Evolutionary conservation across 495 filamentous ascomycete species (phyloP), one percentile per base, ranked within the genome.

Genomic region (Penicillium parvum): DNA sequence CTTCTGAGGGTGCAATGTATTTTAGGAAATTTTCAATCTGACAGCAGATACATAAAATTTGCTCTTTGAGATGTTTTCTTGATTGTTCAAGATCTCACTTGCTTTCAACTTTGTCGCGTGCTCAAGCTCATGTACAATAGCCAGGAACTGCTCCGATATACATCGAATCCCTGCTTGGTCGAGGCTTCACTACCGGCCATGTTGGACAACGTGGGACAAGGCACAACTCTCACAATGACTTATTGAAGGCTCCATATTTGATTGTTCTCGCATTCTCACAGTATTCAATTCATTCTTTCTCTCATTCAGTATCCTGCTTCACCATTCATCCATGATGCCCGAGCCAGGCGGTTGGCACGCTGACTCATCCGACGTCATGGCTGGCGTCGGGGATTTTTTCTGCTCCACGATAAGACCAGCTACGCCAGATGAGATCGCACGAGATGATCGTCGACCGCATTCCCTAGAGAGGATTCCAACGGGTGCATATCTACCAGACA

Each of bases 281-380:
- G n/a, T n/a, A n/a, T n/a, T n/a, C n/a, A n/a, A n/a, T n/a, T n/a
- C n/a, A n/a, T n/a, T n/a, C n/a, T n/a, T n/a, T n/a, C n/a, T n/a
- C n/a, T n/a, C n/a, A n/a, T n/a, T n/a, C 19, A 20, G 6, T 12
- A 9, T 12, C 5, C 3, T 25, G 34, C 2, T 18, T 22, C 10
- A 3, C 36, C 8, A 38, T 20, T 23, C 5, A 26, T 26, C 14
- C 15, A n/a, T 14, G 20, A 26, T 42, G 20, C 33, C 21, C 11
- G 36, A 40, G 29, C 30, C 41, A 34, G 37, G 47, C 8, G 7
- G n/a, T n/a, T n/a, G n/a, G n/a, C n/a, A n/a, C 7, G 57, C 33
- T 61, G 57, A 61, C 45, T 61, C 54, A 61, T 58, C 46, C 54
- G 45, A 61, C 57, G 57, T 61, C 57, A 61, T 61, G 50, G 45